A percentile compares a stretch with the other conserved stretches of the same genome.
These are phyloP conservation scores for Apiosordaria backusii DNA, from an alignment of 495 filamentous ascomycete genomes.

Conservation along the genomic window DNA sequence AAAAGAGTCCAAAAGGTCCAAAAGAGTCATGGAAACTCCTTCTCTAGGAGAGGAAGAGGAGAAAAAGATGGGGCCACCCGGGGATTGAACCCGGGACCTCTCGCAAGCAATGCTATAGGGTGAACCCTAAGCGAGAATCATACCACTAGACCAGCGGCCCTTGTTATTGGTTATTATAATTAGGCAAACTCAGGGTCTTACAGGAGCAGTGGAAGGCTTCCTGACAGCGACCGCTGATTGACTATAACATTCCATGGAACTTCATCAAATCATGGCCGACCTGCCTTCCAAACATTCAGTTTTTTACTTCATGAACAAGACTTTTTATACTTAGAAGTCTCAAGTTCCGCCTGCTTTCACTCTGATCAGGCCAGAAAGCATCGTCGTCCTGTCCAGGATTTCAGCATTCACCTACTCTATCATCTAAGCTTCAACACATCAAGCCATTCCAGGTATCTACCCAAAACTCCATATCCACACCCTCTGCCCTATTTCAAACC, in stretches of 20 bases:
- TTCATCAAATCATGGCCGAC: too few species aligned
- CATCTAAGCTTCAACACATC: too few species aligned
- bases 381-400: background rate
- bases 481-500: background rate
- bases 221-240: too few species aligned
- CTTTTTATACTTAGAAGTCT: too few species aligned
- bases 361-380: too few species aligned
- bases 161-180: background rate
- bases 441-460: background rate
- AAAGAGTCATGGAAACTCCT: too few species aligned
- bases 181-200: background rate
- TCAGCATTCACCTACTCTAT: background rate
- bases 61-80: constrained; percentile 20
- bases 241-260: too few species aligned
- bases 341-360: too few species aligned
- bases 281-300: too few species aligned
- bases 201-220: background rate
- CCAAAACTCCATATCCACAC: background rate
- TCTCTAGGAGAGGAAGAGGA: background rate
- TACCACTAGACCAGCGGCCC: constrained; percentile 25
- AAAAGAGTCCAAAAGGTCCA: background rate
- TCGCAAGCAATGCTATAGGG: constrained; percentile 20
- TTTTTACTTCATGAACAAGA: too few species aligned
- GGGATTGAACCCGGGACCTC: constrained; percentile 27
- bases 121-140: constrained; percentile 26